A percentile compares a stretch with the other conserved stretches of the same genome.
These are phyloP conservation scores for Phaeosphaeria sp. DNA, from an alignment of 2,329 filamentous ascomycete species.

Conservation along the genomic window DNA sequence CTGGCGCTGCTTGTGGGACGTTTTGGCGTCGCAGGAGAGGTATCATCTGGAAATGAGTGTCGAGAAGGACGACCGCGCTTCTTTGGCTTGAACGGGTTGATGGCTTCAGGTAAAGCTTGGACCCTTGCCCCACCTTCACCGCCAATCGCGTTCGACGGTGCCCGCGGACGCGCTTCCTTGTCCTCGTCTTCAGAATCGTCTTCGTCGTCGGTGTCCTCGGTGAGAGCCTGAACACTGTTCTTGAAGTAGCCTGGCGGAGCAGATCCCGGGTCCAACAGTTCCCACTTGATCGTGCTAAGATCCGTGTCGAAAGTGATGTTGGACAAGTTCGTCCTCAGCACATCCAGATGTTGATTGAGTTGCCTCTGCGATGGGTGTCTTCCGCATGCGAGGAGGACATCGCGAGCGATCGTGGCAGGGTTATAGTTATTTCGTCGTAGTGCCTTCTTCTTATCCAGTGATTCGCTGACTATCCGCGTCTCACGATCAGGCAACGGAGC, in stretches of 20 bases:
- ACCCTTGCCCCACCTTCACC: slow-evolving; percentile 30
- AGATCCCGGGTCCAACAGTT: slow-evolving; percentile 64
- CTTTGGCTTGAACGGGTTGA: slow-evolving; percentile 42
- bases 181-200: slow-evolving; percentile 42
- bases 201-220: slow-evolving; percentile 45
- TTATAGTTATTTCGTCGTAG: slow-evolving; percentile 63
- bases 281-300: slow-evolving; percentile 67
- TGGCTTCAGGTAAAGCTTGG: slow-evolving; percentile 36
- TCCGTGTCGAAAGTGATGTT: slow-evolving; percentile 55
- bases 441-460: slow-evolving; percentile 56
- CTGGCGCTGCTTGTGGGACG: slow-evolving; percentile 15
- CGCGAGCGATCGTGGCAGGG: slow-evolving; percentile 67
- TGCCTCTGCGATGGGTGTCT: slow-evolving; percentile 65
- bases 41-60: slow-evolving; percentile 32
- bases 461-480: slow-evolving; percentile 49
- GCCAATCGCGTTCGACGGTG: slow-evolving; percentile 27
- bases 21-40: slow-evolving; percentile 23
- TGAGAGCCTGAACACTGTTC: slow-evolving; percentile 27
- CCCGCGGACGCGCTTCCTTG: slow-evolving; percentile 12
- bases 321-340: slow-evolving; percentile 52
- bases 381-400: slow-evolving; percentile 67
- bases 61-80: slow-evolving; percentile 47
- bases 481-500: slow-evolving; percentile 15
- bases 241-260: slow-evolving; percentile 49
- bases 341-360: slow-evolving; percentile 66